Evolutionary conservation across 352 stramenopile species (phyloP).

Genomic region (Elongisporangium prolatum): DNA sequence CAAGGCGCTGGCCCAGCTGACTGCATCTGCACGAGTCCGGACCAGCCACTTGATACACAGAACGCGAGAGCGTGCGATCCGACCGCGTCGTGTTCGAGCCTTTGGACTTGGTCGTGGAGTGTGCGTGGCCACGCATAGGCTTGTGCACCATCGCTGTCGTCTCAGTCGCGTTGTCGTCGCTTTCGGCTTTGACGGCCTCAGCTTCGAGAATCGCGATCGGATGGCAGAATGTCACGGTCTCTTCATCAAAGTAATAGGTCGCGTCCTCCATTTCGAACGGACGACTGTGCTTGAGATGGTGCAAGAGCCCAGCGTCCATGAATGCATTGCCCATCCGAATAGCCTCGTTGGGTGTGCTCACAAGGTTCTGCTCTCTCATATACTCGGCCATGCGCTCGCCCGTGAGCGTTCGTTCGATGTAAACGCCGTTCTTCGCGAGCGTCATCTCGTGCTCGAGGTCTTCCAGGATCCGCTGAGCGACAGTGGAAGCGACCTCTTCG

Average conservation of each 20-base stretch:
- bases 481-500: slow-evolving; percentile 43
- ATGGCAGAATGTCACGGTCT: slow-evolving; percentile 36
- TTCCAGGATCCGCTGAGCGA: slow-evolving; percentile 44
- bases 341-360: slow-evolving; percentile 19
- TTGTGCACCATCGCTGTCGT: slow-evolving; percentile 12
- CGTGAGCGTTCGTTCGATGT: slow-evolving; percentile 21
- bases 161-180: slow-evolving; percentile 17
- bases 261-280: slow-evolving; percentile 23
- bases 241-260: slow-evolving; percentile 53
- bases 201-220: slow-evolving; percentile 34
- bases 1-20: slow-evolving; percentile 10
- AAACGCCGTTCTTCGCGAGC: slow-evolving; percentile 8
- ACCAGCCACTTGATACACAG: neutral
- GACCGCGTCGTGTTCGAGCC: slow-evolving; percentile 3
- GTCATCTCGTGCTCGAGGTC: slow-evolving; percentile 22
- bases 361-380: slow-evolving; percentile 30
- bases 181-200: slow-evolving; percentile 13
- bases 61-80: neutral
- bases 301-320: slow-evolving; percentile 59
- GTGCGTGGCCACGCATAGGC: slow-evolving; percentile 16
- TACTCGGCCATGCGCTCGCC: slow-evolving; percentile 24
- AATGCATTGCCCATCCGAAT: slow-evolving; percentile 45
- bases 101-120: slow-evolving; percentile 21
- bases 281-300: slow-evolving; percentile 37
- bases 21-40: slow-evolving; percentile 6